Percentiles rank a stretch among this genome's conserved stretches.
These are phyloP conservation scores for Ustilago nuda DNA, from an alignment of 1,284 basidiomycete species.

Conservation along the genomic window DNA sequence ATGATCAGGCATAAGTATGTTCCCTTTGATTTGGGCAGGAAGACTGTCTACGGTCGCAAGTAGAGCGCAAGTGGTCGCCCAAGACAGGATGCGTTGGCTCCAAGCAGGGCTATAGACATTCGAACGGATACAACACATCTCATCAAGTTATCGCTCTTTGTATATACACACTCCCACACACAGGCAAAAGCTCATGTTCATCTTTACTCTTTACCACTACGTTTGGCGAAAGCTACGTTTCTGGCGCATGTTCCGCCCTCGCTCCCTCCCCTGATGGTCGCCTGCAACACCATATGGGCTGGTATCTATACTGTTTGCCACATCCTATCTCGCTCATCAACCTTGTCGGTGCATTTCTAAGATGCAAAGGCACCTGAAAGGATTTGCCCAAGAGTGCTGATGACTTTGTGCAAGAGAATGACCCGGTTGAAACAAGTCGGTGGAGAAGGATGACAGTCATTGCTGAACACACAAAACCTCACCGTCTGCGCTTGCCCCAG, in stretches of 20 bases:
- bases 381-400: background rate
- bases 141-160: slow-evolving; percentile 8
- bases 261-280: background rate
- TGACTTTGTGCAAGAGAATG: too few relatives aligned
- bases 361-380: slow-evolving; percentile 76
- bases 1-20: slow-evolving; percentile 96
- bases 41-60: slow-evolving; percentile 71
- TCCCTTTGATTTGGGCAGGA: slow-evolving; percentile 90
- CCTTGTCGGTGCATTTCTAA: slow-evolving; percentile 87
- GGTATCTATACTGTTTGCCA: slow-evolving; percentile 73
- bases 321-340: slow-evolving; percentile 86
- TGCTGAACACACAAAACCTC: background rate
- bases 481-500: background rate
- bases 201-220: background rate
- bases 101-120: too few relatives aligned
- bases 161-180: background rate
- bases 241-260: background rate
- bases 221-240: background rate
- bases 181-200: background rate
- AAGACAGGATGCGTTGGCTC: too few relatives aligned
- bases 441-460: background rate
- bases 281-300: slow-evolving; percentile 76
- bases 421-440: background rate
- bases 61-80: slow-evolving; percentile 12
- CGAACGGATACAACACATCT: background rate